Evolutionary conservation across 768 basidiomycete genomes (phyloP).

Genomic region (Rhodotorula sphaerocarpa): DNA sequence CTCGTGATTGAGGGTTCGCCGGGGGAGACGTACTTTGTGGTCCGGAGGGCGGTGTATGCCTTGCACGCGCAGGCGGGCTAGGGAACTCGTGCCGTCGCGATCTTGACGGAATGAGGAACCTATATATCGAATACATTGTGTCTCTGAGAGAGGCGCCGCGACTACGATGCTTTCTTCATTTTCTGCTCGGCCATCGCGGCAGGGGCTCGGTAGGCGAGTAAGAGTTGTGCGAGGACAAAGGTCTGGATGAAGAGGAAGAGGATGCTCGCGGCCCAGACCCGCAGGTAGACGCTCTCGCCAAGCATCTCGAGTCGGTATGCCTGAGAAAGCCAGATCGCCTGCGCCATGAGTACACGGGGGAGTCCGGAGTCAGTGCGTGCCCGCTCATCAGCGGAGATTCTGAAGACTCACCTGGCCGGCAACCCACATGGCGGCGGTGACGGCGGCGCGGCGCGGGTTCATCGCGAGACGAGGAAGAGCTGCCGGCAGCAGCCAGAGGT

Average conservation of each 20-base stretch:
- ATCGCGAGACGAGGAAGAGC: constrained; percentile 58
- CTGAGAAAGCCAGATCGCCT: constrained; percentile 81
- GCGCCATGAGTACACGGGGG: background rate
- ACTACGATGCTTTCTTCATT: no score
- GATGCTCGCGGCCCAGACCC: constrained; percentile 70
- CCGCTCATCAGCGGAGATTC: no score
- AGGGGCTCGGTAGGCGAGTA: no score
- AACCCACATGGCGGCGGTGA: constrained; percentile 37
- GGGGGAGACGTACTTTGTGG: constrained; percentile 79
- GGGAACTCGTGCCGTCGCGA: no score
- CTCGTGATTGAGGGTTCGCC: constrained; percentile 84
- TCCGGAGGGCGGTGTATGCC: constrained; percentile 80
- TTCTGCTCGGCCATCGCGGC: no score
- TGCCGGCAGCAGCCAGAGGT: constrained; percentile 75
- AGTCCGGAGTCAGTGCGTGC: background rate
- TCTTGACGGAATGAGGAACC: no score
- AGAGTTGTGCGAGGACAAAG: constrained; percentile 66
- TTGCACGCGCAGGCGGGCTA: constrained; percentile 64
- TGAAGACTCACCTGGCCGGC: background rate
- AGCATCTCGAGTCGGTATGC: constrained; percentile 87
- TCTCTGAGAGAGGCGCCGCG: no score
- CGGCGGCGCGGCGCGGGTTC: background rate
- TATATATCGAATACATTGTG: no score
- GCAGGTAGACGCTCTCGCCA: constrained; percentile 62
- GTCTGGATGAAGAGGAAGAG: constrained; percentile 66